A percentile compares a stretch with the other conserved stretches of the same genome.
Evolutionary conservation across 768 basidiomycete species (phyloP).

Genomic region (Paxillus involutus): DNA sequence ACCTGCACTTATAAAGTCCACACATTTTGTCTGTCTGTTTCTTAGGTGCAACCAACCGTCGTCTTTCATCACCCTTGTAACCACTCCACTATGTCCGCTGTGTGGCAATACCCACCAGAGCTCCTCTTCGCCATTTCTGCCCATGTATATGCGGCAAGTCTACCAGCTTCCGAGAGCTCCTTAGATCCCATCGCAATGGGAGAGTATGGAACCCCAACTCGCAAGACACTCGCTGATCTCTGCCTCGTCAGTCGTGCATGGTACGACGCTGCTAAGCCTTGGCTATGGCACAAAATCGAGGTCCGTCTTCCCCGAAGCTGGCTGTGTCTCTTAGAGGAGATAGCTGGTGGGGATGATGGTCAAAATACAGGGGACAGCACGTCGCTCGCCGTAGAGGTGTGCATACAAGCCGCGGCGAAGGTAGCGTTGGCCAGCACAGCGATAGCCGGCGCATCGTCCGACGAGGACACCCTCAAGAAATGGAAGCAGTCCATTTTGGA

Average conservation of each 20-base stretch:
- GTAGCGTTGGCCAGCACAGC: constrained; percentile 54
- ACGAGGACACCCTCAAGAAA: constrained; percentile 39
- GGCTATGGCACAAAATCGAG: constrained; percentile 84
- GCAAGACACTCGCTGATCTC: constrained; percentile 65
- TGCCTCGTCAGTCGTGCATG: constrained; percentile 78
- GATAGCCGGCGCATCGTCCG: constrained; percentile 22
- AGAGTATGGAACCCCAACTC: constrained; percentile 50
- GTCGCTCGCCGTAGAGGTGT: constrained; percentile 61
- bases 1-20: no score
- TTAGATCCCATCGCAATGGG: constrained; percentile 67
- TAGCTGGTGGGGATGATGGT: constrained; percentile 71
- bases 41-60: not conserved
- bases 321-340: constrained; percentile 78
- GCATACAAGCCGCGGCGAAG: constrained; percentile 65
- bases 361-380: constrained; percentile 49
- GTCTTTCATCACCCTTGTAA: not conserved
- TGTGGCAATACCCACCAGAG: constrained; percentile 64
- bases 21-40: no score
- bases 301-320: constrained; percentile 83
- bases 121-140: constrained; percentile 73
- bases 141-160: constrained; percentile 62
- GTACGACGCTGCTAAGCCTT: constrained; percentile 83
- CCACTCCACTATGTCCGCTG: constrained; percentile 20
- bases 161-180: constrained; percentile 53
- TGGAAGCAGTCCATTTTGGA: constrained; percentile 64